Conservation (phyloP, 2,329 filamentous ascomycete species). For the Nemania sp. region DNA sequence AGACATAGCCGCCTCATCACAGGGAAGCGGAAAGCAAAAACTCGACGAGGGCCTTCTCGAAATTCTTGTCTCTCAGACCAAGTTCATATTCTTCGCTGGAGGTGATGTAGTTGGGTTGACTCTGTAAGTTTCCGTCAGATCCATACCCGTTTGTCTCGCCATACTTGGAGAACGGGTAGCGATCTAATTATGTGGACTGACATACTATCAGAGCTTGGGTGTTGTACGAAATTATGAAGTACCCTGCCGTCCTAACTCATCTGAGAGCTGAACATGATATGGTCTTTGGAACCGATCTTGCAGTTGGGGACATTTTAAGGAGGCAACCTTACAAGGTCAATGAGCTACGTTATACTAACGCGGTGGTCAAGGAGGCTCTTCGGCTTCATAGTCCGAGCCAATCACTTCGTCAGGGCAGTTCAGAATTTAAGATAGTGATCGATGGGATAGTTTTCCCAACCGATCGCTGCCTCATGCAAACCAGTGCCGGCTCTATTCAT, state of each 20-base stretch:
- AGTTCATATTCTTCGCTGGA: slow-evolving; percentile 4
- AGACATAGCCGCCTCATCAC: background rate
- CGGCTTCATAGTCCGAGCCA: slow-evolving; percentile 21
- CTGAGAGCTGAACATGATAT: background rate
- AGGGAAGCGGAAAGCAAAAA: background rate
- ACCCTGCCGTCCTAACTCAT: background rate
- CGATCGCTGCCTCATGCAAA: slow-evolving; percentile 6
- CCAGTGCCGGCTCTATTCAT: slow-evolving; percentile 4
- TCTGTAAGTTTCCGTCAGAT: background rate
- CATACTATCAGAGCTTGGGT: background rate
- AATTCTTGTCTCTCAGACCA: background rate
- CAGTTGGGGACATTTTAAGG: slow-evolving; percentile 46
- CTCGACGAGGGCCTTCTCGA: background rate
- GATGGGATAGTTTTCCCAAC: slow-evolving; percentile 12
- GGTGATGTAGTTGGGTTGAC: background rate
- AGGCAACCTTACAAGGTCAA: slow-evolving; percentile 60
- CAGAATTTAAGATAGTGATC: background rate
- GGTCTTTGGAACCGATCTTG: background rate
- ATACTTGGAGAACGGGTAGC: no score
- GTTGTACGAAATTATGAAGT: background rate
- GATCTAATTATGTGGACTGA: no score
- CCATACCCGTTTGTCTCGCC: no score
- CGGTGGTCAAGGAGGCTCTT: slow-evolving; percentile 66
- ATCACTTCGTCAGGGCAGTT: slow-evolving; percentile 17
- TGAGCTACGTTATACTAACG: slow-evolving; percentile 63